Base-by-base conservation (phyloP, 805 yeast species). In the Monosporozyma solicola region DNA sequence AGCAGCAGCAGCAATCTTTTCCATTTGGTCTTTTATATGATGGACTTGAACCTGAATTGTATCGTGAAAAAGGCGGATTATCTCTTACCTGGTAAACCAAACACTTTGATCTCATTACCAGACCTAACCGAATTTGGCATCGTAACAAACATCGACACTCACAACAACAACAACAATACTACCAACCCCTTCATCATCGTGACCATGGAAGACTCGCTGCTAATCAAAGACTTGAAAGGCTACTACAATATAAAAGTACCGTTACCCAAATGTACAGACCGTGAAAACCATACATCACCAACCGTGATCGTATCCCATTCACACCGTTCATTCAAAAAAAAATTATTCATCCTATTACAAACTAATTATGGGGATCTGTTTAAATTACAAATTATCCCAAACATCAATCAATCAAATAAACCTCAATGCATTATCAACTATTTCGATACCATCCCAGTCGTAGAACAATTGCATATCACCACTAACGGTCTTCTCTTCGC, bases 1-100 rank as follows among this genome's bases (percentile, higher is more conserved):
- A 37, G 41, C 1, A 29, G 7, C 3, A 37, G 24, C 25, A 63
- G 66, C 32, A 63, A 60, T 22, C 63, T 61, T 53, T 74, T 70
- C 49, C 58, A 62, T 31, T 71, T 92, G 51, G 77, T 80, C 3
- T 85, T 80, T 64, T 92, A 92, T 69, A 92, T 88, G 61, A 70
- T 91, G 27, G 97, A 94, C 65, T 75, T 87, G 43, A 97, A 97
- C 0, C 71, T 92, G 48, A 91, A 91, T 62, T 86, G 85, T 63
- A 78, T 91, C 1, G 74, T 85, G 1, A 78, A 76, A 53, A 75
- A 74, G 50, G 57, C 75, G 69, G 68, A 63, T 77, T n/a, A 75
- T 66, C 44, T 63, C 55, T 7, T 67, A 6, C 56, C 61, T 9
- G 37, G 49, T 2, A 54, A 75, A 1, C 72, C 91, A 1, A 79